phyloP scores from a whole-genome alignment of 805 yeast species.

The Starmera dryadoides region DNA sequence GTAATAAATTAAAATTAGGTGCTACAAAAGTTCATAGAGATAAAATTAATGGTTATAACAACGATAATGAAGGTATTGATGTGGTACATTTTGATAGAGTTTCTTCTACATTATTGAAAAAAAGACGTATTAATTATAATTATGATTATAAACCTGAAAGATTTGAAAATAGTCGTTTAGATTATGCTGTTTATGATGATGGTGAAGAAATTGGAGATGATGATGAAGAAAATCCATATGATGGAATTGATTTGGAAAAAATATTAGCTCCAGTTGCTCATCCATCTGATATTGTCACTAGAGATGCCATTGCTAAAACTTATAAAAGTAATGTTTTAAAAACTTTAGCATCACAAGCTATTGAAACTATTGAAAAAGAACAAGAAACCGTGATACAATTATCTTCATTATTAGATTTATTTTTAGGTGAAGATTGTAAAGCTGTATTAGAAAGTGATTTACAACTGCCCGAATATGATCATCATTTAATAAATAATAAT shows the following conservation, averaged over 20 bases:
- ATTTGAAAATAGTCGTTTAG: conserved; percentile 6
- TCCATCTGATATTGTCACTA: conserved; percentile 70
- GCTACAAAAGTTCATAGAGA: conserved; percentile 40
- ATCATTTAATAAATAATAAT: conserved; percentile 4
- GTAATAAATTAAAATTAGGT: conserved; percentile 47
- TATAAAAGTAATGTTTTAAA: conserved; percentile 51
- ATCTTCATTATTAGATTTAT: conserved; percentile 63
- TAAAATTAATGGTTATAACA: conserved; percentile 27
- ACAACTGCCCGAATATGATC: conserved; percentile 43
- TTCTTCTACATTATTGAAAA: conserved; percentile 23
- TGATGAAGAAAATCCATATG: conserved; percentile 36
- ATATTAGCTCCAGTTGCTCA: conserved; percentile 73
- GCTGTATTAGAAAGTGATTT: conserved; percentile 57
- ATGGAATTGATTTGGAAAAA: conserved; percentile 43
- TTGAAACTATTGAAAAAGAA: conserved; percentile 74
- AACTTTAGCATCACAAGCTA: conserved; percentile 61
- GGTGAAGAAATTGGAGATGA: conserved; percentile 24
- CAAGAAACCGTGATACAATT: conserved; percentile 69
- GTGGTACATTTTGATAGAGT: conserved; percentile 22
- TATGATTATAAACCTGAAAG: conserved; percentile 2
- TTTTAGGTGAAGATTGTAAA: conserved; percentile 82
- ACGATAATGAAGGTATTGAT: conserved; percentile 17
- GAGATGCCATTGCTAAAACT: conserved; percentile 61
- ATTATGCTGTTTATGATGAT: not conserved
- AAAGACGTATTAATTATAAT: conserved; percentile 20